These are phyloP conservation scores for Prunus fruticosa DNA, from an alignment of 306 rosid genomes.

Conservation along the genomic window DNA sequence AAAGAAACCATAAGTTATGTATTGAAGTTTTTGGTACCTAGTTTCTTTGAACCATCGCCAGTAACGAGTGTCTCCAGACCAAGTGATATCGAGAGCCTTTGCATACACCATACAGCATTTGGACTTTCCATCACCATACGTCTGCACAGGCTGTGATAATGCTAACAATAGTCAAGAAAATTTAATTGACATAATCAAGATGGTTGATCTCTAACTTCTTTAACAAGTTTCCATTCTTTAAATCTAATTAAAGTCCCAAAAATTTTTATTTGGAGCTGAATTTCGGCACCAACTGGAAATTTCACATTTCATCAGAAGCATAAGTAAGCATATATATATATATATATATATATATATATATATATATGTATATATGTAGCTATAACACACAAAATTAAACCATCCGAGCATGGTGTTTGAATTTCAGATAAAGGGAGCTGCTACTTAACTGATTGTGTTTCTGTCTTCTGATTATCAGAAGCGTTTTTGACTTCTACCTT, in stretches of 20 bases:
- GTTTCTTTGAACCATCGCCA: slow-evolving; percentile 61
- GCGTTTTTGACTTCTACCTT: not conserved
- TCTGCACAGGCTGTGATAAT: slow-evolving; percentile 17
- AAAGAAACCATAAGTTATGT: not conserved
- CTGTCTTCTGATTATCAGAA: not conserved
- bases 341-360: too few relatives aligned
- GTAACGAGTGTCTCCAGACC: slow-evolving; percentile 43
- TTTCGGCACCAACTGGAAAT: not conserved
- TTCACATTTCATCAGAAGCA: not conserved
- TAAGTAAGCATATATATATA: too few relatives aligned
- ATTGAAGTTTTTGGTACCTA: slow-evolving; percentile 31
- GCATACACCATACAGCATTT: slow-evolving; percentile 69
- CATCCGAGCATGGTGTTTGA: not conserved
- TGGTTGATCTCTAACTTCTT: not conserved
- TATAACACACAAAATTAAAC: too few relatives aligned
- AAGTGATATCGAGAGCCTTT: slow-evolving; percentile 55
- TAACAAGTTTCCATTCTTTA: too few relatives aligned
- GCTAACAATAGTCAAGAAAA: not conserved
- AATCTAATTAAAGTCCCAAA: too few relatives aligned
- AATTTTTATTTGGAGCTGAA: not conserved
- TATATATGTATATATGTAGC: too few relatives aligned
- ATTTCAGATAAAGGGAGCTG: not conserved
- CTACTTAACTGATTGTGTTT: not conserved
- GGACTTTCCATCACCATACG: slow-evolving; percentile 34
- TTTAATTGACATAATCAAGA: too few relatives aligned